phyloP scores from a whole-genome alignment of 768 basidiomycete species.

The Suillus americanus region DNA sequence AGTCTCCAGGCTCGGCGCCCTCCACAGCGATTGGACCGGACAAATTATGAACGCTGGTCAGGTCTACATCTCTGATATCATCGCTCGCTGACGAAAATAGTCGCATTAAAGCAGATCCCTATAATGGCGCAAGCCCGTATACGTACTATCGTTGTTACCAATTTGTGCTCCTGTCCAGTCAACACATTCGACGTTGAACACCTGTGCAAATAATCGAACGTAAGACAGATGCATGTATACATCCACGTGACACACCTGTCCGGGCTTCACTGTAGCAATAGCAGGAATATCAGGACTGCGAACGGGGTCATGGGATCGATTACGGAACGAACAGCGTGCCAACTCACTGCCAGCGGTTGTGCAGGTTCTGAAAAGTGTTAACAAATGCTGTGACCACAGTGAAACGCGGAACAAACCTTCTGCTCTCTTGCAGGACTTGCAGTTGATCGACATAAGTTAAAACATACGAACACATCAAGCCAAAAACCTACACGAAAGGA shows the following conservation, averaged over 20 bases:
- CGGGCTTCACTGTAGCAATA: constrained; percentile 59
- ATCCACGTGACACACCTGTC: constrained; percentile 38
- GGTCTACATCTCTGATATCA: constrained; percentile 64
- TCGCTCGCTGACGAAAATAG: constrained; percentile 48
- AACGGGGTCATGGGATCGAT: constrained; percentile 1
- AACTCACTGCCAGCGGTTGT: constrained; percentile 75
- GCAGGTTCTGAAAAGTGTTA: constrained; percentile 45
- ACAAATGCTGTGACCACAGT: too few relatives aligned
- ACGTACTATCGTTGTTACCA: constrained; percentile 69
- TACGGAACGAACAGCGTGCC: not conserved
- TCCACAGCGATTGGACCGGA: constrained; percentile 75
- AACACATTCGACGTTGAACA: constrained; percentile 71
- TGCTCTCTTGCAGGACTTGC: constrained; percentile 52
- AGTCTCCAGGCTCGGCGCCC: constrained; percentile 77
- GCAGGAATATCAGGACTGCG: constrained; percentile 65
- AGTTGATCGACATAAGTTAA: not conserved
- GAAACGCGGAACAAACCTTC: constrained; percentile 42
- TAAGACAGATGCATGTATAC: not conserved
- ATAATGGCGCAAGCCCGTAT: not conserved
- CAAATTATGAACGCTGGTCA: constrained; percentile 70
- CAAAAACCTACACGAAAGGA: constrained; percentile 57
- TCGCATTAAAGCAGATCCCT: not conserved
- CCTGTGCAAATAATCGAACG: constrained; percentile 31
- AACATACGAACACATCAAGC: not conserved
- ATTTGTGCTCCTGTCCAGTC: constrained; percentile 83